These are phyloP conservation scores for Talaromyces albobiverticillius DNA, from an alignment of 2,329 filamentous ascomycete genomes.

Conservation along the genomic window DNA sequence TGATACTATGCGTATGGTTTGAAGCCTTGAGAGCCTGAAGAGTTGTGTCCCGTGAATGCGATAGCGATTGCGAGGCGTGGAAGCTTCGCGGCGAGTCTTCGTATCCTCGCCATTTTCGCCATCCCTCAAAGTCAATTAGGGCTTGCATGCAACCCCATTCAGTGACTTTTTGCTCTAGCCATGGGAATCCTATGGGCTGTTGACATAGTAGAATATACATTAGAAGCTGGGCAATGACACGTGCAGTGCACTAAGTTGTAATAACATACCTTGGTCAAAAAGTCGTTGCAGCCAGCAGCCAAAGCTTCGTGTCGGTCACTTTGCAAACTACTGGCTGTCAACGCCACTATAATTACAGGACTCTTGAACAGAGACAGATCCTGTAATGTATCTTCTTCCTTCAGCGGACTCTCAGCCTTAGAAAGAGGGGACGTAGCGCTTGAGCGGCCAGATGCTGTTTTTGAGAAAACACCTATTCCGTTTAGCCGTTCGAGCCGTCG, in stretches of 20 bases:
- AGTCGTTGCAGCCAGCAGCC: constrained; percentile 96
- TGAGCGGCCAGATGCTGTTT: constrained; percentile 57
- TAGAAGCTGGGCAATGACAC: neutral
- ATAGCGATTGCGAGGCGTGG: neutral
- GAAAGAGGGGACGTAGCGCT: constrained; percentile 32
- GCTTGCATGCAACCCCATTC: constrained; percentile 99
- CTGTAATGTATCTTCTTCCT: constrained; percentile 34
- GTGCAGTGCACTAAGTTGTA: neutral
- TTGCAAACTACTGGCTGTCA: constrained; percentile 91
- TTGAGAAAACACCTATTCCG: constrained; percentile 84
- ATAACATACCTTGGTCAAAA: constrained; percentile 91
- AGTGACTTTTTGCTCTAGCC: constrained; percentile 95
- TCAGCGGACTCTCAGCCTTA: constrained; percentile 24
- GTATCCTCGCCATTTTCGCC: constrained; percentile 95
- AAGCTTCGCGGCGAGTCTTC: constrained; percentile 26
- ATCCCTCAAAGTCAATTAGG: constrained; percentile 96
- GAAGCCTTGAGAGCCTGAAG: constrained; percentile 7
- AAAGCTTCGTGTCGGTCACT: constrained; percentile 93
- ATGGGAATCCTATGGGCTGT: constrained; percentile 94
- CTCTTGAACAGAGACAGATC: constrained; percentile 73
- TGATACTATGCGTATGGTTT: neutral
- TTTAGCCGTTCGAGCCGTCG: constrained; percentile 84
- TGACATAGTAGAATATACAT: constrained; percentile 11
- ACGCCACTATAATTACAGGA: constrained; percentile 93
- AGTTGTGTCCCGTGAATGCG: neutral